Evolutionary conservation across 2,329 filamentous ascomycete species (phyloP).

Genomic region (Calonectria multiphialidica): DNA sequence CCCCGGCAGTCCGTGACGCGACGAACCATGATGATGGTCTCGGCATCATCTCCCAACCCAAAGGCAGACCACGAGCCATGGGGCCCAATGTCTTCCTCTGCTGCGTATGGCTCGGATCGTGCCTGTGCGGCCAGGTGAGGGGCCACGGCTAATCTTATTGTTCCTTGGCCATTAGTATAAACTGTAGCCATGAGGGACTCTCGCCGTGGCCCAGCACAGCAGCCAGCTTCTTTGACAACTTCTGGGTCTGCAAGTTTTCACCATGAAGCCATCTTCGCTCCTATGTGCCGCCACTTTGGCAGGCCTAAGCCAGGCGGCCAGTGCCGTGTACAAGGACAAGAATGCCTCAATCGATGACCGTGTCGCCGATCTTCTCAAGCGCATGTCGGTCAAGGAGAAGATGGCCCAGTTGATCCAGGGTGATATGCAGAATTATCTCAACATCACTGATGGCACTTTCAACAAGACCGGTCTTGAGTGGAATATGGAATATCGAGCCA

Average conservation of each 20-base stretch:
- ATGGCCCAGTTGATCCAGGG: slow-evolving; percentile 76
- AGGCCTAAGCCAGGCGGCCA: slow-evolving; percentile 40
- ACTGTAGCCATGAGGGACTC: slow-evolving; percentile 2
- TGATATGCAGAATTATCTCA: slow-evolving; percentile 80
- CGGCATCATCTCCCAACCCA: slow-evolving; percentile 29
- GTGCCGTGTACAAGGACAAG: slow-evolving; percentile 72
- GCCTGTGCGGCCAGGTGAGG: slow-evolving; percentile 20
- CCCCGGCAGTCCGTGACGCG: slow-evolving; percentile 24
- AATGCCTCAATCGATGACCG: slow-evolving; percentile 72
- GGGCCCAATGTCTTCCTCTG: slow-evolving; percentile 9
- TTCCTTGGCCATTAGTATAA: slow-evolving; percentile 4
- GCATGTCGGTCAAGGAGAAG: slow-evolving; percentile 83
- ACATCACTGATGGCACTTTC: slow-evolving; percentile 74
- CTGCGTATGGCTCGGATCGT: slow-evolving; percentile 11
- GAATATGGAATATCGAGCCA: slow-evolving; percentile 75
- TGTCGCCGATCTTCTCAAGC: slow-evolving; percentile 74
- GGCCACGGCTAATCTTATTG: slow-evolving; percentile 37
- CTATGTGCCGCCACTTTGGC: slow-evolving; percentile 40
- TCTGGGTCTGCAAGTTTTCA: slow-evolving; percentile 18
- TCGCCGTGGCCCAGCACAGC: not conserved
- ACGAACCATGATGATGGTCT: slow-evolving; percentile 31
- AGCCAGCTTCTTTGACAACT: slow-evolving; percentile 17
- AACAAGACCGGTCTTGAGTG: slow-evolving; percentile 75
- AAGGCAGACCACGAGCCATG: slow-evolving; percentile 16
- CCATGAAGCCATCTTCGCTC: slow-evolving; percentile 47